Evolutionary conservation across 768 basidiomycete species (phyloP), one percentile per base, ranked within the genome.

Genomic region (Albatrellus ellisii): DNA sequence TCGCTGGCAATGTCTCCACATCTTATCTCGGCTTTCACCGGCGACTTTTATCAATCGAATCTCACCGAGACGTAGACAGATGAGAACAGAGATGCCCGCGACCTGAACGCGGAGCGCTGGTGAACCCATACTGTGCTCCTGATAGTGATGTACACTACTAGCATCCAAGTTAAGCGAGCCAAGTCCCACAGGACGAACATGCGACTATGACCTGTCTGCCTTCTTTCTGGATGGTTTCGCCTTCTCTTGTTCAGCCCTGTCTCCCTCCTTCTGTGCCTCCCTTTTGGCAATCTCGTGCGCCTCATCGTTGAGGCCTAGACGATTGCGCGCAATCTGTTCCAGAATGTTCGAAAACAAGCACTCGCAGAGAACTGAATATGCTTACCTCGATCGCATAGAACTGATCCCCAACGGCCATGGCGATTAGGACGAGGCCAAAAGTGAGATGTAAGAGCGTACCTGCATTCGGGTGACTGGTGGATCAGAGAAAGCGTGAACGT

Each of bases 371-470:
- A 32, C 18, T 14, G 24, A 15, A 31, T n/a, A 42, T 21, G 46
- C 59, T 42, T 55, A 85, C 86, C 68, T 95, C 95, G 56, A 89
- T 76, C 9, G 86, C 90, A 53, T 90, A 90, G 68, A 98, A 99
- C 72, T 98, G 62, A 31, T 57, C 12, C 39, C 31, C n/a, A 26
- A 11, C 15, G 46, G 15, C 12, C 18, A 11, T 11, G 26, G 20
- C 50, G 17, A n/a, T 18, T 25, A 42, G 31, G 17, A 39, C 11
- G 21, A 27, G 1, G 20, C 36, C 25, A 33, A 25, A 42, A 42
- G 33, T 18, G 22, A 4, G 26, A 12, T 32, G n/a, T 8, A 5
- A 26, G 29, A 49, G 47, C 70, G 49, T 51, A 75, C 75, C 66
- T 79, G 79, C 69, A 81, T 78, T 52, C 79, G 72, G 33, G 76